Evolutionary conservation across 805 yeast species (phyloP), one percentile per base, ranked within the genome.

Genomic region (Lachancea cidri): DNA sequence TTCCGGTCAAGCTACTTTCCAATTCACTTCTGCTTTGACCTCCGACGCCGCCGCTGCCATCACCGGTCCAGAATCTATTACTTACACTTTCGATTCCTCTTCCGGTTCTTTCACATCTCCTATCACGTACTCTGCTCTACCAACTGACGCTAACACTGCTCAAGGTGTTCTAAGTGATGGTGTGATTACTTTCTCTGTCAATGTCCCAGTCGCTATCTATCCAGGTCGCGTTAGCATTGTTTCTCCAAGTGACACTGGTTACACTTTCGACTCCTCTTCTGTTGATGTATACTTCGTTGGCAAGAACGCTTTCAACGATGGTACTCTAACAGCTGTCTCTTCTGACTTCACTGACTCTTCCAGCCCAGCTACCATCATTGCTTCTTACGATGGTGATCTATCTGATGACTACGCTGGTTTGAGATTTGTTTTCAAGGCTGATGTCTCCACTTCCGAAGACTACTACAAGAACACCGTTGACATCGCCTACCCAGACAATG

Each of bases 191-290:
- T 44, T 25, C 33, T 20, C 33, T 15, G 16, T 39, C 29, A 29
- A 36, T 32, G 29, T 44, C 22, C 44, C 47, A 27, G 29, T 25
- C 8, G 33, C 8, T 4, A 22, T 17, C 33, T 80, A 60, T 52
- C 59, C 79, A 24, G 85, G 86, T 33, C 67, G 79, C 29, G 81
- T 86, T 29, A 77, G 72, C 24, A 54, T 72, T 11, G 24, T 67
- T 5, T 36, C 68, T 33, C 74, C 79, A 35, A 81, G 83, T 5
- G 68, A 74, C 2, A 53, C 70, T n/a, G 84, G 84, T 16, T 80
- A 76, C 50, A 66, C 66, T 29, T 69, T 71, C 38, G 73, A 69
- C 25, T 9, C 38, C 13, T 71, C 66, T 36, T 56, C 70, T 22
- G 61, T 65, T 30, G 31, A 18, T n/a, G 31, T 32, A 24, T 35